A percentile compares a stretch with the other conserved stretches of the same genome.
Evolutionary conservation across 2,329 filamentous ascomycete species (phyloP).

Genomic region (Exophiala mesophila): DNA sequence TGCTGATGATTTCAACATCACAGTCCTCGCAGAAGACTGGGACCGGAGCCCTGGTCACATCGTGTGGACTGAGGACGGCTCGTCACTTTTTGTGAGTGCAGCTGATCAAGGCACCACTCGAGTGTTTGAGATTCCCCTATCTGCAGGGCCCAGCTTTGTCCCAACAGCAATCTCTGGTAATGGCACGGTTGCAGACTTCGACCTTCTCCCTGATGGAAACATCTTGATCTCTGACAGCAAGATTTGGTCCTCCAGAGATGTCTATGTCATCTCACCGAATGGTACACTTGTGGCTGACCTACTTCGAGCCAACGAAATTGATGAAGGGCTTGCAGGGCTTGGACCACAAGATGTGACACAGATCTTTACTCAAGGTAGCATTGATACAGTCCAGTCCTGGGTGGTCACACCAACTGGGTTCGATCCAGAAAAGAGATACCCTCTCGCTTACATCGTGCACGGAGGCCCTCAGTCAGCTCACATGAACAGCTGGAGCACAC

Average conservation of each 20-base stretch:
- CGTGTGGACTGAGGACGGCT: slow-evolving; percentile 50
- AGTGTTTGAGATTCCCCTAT: slow-evolving; percentile 34
- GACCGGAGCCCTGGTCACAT: slow-evolving; percentile 50
- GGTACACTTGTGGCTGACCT: slow-evolving; percentile 28
- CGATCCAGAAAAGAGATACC: slow-evolving; percentile 66
- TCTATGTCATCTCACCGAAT: slow-evolving; percentile 32
- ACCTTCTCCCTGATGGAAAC: slow-evolving; percentile 28
- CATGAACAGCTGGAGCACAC: slow-evolving; percentile 69
- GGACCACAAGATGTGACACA: slow-evolving; percentile 34
- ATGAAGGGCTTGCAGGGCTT: slow-evolving; percentile 35
- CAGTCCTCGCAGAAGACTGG: slow-evolving; percentile 40
- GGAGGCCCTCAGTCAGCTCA: slow-evolving; percentile 77
- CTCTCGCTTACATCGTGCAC: slow-evolving; percentile 73
- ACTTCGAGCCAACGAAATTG: slow-evolving; percentile 36
- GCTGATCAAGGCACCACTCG: slow-evolving; percentile 60
- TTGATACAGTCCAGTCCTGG: slow-evolving; percentile 36
- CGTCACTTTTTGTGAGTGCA: slow-evolving; percentile 65
- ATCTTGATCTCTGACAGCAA: slow-evolving; percentile 33
- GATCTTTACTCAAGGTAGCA: slow-evolving; percentile 36
- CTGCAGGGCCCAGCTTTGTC: slow-evolving; percentile 31
- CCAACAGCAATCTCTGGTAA: slow-evolving; percentile 36
- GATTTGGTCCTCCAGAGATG: slow-evolving; percentile 34
- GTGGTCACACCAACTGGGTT: slow-evolving; percentile 52
- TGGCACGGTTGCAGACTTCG: slow-evolving; percentile 31
- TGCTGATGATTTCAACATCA: slow-evolving; percentile 33